Percentiles rank a stretch among this genome's conserved stretches.
Evolutionary conservation across 352 stramenopile species (phyloP).

Genomic region (Elongisporangium undulatum): DNA sequence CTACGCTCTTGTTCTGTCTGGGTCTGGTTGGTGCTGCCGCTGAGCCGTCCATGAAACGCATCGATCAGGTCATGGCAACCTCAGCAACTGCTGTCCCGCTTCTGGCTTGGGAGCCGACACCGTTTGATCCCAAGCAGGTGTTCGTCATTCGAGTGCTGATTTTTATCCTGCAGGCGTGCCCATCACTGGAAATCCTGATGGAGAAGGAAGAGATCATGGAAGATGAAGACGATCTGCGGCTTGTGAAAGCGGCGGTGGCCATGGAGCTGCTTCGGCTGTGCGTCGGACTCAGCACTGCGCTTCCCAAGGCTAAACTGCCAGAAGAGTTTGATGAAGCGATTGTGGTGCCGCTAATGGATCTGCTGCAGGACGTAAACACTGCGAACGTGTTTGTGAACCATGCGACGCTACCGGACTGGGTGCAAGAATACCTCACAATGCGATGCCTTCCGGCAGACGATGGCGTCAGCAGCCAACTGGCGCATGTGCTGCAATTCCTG

Average conservation of each 20-base stretch:
- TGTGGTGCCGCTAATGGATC: slow-evolving; percentile 7
- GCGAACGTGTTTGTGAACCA: slow-evolving; percentile 11
- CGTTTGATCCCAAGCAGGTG: slow-evolving; percentile 31
- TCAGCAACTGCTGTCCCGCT: slow-evolving; percentile 1
- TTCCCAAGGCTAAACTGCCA: slow-evolving; percentile 8
- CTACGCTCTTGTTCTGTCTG: slow-evolving; percentile 52
- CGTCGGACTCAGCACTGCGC: slow-evolving; percentile 41
- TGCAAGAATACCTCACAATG: slow-evolving; percentile 40
- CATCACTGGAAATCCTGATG: slow-evolving; percentile 36
- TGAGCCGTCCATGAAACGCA: slow-evolving; percentile 22
- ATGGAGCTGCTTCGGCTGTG: slow-evolving; percentile 48
- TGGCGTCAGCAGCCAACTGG: slow-evolving; percentile 5
- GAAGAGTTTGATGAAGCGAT: slow-evolving; percentile 9
- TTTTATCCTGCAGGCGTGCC: slow-evolving; percentile 58
- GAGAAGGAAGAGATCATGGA: slow-evolving; percentile 70
- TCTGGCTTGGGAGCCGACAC: background rate
- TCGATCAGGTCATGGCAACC: slow-evolving; percentile 16
- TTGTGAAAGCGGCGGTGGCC: slow-evolving; percentile 37
- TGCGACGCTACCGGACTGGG: slow-evolving; percentile 34
- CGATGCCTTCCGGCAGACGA: slow-evolving; percentile 28
- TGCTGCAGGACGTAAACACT: slow-evolving; percentile 5
- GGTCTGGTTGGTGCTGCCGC: slow-evolving; percentile 38
- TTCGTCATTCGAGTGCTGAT: slow-evolving; percentile 56
- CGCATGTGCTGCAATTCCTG: slow-evolving; percentile 25
- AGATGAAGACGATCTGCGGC: slow-evolving; percentile 52